Conservation (phyloP, 371 early-diverging fungal species). For the Apophysomyces variabilis region DNA sequence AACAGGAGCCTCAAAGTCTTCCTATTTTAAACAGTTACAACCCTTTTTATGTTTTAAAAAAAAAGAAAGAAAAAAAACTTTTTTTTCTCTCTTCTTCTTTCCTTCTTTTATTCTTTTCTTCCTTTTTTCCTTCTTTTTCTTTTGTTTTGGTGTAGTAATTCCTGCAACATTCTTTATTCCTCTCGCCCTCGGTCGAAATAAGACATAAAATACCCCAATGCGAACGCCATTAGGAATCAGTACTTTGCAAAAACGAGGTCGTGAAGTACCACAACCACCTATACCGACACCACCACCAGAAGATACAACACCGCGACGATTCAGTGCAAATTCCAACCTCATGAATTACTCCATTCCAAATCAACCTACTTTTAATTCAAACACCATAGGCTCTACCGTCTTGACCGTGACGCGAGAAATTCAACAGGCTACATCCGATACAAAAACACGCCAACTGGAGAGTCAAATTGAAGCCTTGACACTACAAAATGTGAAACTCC, state of each 20-base stretch:
- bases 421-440: slow-evolving; percentile 37
- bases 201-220: no score
- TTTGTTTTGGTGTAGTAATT: no score
- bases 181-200: no score
- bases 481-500: slow-evolving; percentile 45
- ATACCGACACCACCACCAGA: not conserved
- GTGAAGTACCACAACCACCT: not conserved
- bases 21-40: no score
- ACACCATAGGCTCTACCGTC: not conserved
- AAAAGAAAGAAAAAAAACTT: not conserved
- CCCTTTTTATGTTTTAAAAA: no score
- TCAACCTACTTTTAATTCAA: not conserved
- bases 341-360: slow-evolving; percentile 19
- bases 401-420: slow-evolving; percentile 27
- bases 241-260: not conserved
- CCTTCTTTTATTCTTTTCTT: not conserved
- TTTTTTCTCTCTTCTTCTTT: not conserved
- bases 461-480: slow-evolving; percentile 43
- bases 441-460: slow-evolving; percentile 36
- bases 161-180: no score
- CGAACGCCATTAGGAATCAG: no score
- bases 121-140: not conserved
- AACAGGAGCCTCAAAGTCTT: no score
- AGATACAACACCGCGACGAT: not conserved
- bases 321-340: slow-evolving; percentile 10